A percentile compares a stretch with the other conserved stretches of the same genome.
These are phyloP conservation scores for Lathyrus oleraceus DNA, from an alignment of 306 rosid species.

Conservation along the genomic window DNA sequence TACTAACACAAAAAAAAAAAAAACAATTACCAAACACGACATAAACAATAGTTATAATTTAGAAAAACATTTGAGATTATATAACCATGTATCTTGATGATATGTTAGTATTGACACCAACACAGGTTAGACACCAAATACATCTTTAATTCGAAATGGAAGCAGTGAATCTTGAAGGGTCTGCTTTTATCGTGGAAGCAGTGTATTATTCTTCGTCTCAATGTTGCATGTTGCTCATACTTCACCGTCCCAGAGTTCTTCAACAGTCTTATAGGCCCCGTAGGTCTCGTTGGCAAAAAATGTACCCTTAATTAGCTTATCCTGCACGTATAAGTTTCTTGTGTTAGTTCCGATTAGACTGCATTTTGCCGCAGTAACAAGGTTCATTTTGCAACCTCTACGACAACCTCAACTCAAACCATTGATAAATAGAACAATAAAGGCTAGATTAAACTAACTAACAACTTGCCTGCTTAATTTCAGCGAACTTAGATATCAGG, in stretches of 20 bases:
- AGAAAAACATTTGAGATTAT: no score
- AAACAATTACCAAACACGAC: no score
- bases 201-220: not conserved
- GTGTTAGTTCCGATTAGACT: not conserved
- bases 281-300: slow-evolving; percentile 40
- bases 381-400: not conserved
- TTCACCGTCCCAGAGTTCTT: slow-evolving; percentile 74
- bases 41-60: no score
- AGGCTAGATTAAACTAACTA: not conserved
- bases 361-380: not conserved
- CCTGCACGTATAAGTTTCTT: slow-evolving; percentile 46
- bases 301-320: slow-evolving; percentile 44
- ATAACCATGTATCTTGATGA: no score
- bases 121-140: no score
- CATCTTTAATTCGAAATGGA: not conserved
- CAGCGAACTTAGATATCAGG: slow-evolving; percentile 44
- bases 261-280: slow-evolving; percentile 48
- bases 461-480: slow-evolving; percentile 57
- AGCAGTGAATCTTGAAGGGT: not conserved
- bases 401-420: not conserved
- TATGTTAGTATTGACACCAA: no score
- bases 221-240: slow-evolving; percentile 39
- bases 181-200: not conserved
- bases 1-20: no score
- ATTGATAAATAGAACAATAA: not conserved